Base-by-base conservation (phyloP, 2,329 filamentous ascomycete genomes). In the Colletotrichum abscissum region DNA sequence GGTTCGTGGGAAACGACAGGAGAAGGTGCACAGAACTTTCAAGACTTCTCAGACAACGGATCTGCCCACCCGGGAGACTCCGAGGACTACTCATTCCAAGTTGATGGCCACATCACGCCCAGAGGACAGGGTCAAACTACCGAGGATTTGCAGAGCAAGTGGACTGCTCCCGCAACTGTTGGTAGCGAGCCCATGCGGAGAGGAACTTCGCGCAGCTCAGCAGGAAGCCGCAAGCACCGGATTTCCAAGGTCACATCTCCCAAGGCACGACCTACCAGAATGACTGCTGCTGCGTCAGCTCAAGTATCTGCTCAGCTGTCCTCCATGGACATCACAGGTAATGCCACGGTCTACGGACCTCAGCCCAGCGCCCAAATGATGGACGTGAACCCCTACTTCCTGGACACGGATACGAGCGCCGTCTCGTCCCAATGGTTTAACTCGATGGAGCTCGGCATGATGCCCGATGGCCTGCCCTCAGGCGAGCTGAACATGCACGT, bases 11-110 rank as follows among this genome's bases (percentile, higher is more conserved):
- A 86, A 78, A 80, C 86, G 80, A 83, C 87, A 85, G 83, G 83
- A 85, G 89, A 91, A 87, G 88, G 88, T 79, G 78, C 87, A 88
- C 89, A 90, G 86, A 89, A 88, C 87, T 88, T 89, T 81, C 85
- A 84, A 81, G 86, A 87, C 76, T 87, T 86, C 80, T 82, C 85
- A 79, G 86, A 88, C 78, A 83, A 84, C 79, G 86, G 84, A 84
- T 86, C 86, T 75, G 82, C 82, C 76, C 84, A 85, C 76, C 82
- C 84, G 78, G 87, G 86, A 86, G 88, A 90, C 75, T 77, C 84
- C 78, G 89, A 90, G 83, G 88, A 90, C 69, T 86, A 78, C 88
- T 87, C 81, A 84, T 85, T 78, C 88, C 88, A 68, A 66, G 62
- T 75, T 69, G 74, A 75, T 81, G 87, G 87, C 80, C 87, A 89